Percentiles rank a stretch among this genome's conserved stretches.
These are phyloP conservation scores for Actinomortierella wolfii DNA, from an alignment of 371 early-diverging fungal species.

Conservation along the genomic window DNA sequence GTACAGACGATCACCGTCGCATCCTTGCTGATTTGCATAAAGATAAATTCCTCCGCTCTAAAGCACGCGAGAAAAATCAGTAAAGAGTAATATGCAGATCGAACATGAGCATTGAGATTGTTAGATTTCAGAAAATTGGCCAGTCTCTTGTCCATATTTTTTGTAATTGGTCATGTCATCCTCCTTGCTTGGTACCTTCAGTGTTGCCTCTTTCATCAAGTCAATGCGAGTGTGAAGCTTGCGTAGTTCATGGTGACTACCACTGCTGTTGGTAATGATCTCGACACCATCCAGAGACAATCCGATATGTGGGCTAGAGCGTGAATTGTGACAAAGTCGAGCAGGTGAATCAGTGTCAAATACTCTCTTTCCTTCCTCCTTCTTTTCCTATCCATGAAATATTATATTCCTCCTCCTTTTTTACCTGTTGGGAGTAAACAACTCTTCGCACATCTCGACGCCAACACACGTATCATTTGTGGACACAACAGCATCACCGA, in stretches of 20 bases:
- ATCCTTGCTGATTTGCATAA: constrained; percentile 97
- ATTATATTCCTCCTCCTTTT: too few relatives aligned
- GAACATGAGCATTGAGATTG: too few relatives aligned
- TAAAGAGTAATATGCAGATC: too few relatives aligned
- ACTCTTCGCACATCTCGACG: constrained; percentile 95
- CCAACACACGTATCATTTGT: constrained; percentile 88
- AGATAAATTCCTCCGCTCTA: constrained; percentile 91
- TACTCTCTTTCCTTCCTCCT: not conserved
- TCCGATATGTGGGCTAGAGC: constrained; percentile 85
- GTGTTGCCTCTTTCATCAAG: constrained; percentile 88
- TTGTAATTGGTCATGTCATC: too few relatives aligned
- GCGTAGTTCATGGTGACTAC: constrained; percentile 90
- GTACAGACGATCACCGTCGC: constrained; percentile 98
- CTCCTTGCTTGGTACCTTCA: constrained; percentile 59
- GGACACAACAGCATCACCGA: constrained; percentile 88
- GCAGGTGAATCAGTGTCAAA: not conserved
- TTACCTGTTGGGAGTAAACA: constrained; percentile 90
- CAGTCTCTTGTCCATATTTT: too few relatives aligned
- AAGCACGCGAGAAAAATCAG: not conserved
- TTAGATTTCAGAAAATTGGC: too few relatives aligned
- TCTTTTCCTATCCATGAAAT: too few relatives aligned
- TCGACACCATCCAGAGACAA: constrained; percentile 96
- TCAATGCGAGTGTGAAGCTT: constrained; percentile 87
- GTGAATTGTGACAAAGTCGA: constrained; percentile 1
- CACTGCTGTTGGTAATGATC: constrained; percentile 93